Conservation (phyloP, 2,329 filamentous ascomycete species). For the Hymenoscyphus infarciens region DNA sequence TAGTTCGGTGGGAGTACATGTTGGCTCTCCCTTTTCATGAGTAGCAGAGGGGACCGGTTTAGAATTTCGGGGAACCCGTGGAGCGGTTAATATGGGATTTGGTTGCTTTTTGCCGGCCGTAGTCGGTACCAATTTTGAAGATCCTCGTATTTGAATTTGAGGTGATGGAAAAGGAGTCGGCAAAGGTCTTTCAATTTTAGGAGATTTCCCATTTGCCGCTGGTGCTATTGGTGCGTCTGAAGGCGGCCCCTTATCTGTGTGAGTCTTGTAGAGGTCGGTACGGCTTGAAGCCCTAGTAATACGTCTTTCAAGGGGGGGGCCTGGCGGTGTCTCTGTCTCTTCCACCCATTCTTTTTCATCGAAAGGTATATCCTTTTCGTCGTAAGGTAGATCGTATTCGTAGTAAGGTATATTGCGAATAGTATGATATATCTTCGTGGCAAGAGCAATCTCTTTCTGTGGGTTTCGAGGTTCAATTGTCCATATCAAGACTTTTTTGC, state of each 20-base stretch:
- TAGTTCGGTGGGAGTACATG: not conserved
- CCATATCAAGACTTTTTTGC: not conserved
- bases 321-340: not conserved
- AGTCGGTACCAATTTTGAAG: not conserved
- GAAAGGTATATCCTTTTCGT: no score
- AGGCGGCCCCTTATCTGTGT: not conserved
- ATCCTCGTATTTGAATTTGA: not conserved
- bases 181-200: not conserved
- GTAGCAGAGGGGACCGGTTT: not conserved
- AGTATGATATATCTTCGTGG: not conserved
- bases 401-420: not conserved
- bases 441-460: not conserved
- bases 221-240: not conserved
- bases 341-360: no score
- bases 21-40: not conserved
- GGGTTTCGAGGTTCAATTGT: not conserved
- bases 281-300: not conserved
- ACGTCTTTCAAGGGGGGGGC: not conserved
- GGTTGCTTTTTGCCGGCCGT: not conserved
- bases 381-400: no score
- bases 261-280: no score
- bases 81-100: not conserved
- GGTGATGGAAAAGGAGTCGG: not conserved
- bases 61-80: not conserved
- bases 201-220: not conserved